These are phyloP conservation scores for Cutaneotrichosporon cavernicola DNA, from an alignment of 1,284 basidiomycete genomes.

Conservation along the genomic window DNA sequence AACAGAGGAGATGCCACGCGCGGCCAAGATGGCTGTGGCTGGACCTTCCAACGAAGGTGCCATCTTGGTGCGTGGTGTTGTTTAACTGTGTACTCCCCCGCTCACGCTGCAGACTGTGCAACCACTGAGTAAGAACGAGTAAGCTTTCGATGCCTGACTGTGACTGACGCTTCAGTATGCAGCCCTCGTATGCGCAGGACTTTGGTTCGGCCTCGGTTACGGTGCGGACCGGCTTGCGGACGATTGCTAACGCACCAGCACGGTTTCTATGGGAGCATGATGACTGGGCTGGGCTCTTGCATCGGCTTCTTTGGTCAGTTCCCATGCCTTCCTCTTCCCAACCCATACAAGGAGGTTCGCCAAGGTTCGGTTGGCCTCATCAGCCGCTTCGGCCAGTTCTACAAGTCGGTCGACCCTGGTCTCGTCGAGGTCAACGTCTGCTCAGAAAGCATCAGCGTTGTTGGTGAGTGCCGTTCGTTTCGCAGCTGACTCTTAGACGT, in stretches of 20 bases:
- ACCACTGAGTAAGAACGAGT: conserved; percentile 51
- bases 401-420: conserved; percentile 84
- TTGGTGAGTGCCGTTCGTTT: conserved; percentile 34
- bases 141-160: conserved; percentile 15
- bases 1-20: conserved; percentile 41
- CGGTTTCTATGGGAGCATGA: conserved; percentile 78
- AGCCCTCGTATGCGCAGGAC: conserved; percentile 83
- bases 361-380: conserved; percentile 87
- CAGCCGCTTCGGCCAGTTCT: conserved; percentile 89
- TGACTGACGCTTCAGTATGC: conserved; percentile 37
- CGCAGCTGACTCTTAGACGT: conserved; percentile 62
- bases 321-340: conserved; percentile 74
- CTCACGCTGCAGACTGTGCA: conserved; percentile 46
- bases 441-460: conserved; percentile 75
- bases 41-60: neutral
- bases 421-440: conserved; percentile 90
- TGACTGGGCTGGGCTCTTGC: conserved; percentile 59
- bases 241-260: conserved; percentile 58
- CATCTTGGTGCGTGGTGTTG: neutral
- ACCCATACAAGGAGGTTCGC: conserved; percentile 55
- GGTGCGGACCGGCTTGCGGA: conserved; percentile 43
- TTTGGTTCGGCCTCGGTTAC: conserved; percentile 60
- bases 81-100: too few species aligned
- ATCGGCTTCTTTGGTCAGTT: conserved; percentile 66
- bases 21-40: conserved; percentile 29